A percentile compares a stretch with the other conserved stretches of the same genome.
Conservation (phyloP, 345 rosid species). For the Eucalyptus curtisii region DNA sequence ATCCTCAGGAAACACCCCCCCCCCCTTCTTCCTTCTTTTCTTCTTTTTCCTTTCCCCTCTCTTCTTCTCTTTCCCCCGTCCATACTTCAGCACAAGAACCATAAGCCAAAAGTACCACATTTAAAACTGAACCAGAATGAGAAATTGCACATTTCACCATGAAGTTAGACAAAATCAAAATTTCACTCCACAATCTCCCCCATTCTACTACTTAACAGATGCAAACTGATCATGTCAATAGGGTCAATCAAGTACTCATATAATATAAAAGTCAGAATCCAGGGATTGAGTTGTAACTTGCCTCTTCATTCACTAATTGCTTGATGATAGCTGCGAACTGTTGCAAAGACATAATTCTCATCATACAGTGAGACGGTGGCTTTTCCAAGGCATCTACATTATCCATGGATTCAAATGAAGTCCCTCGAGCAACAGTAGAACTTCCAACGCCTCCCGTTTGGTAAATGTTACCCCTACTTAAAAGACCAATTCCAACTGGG, state of each 20-base stretch:
- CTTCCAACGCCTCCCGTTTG: conserved; percentile 50
- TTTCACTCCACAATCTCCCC: not conserved
- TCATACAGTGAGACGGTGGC: conserved; percentile 58
- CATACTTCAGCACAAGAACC: not conserved
- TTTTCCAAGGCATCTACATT: conserved; percentile 58
- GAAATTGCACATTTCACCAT: not conserved
- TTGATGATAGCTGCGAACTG: conserved; percentile 61
- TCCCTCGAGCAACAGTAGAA: conserved; percentile 57
- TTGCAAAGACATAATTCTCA: conserved; percentile 71
- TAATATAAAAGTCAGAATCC: not conserved
- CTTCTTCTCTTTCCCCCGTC: not conserved
- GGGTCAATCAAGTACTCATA: not conserved
- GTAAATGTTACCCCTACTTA: conserved; percentile 13
- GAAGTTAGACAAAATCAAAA: not conserved
- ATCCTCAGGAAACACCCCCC: not conserved
- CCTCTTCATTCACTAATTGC: conserved; percentile 66
- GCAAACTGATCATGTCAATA: not conserved
- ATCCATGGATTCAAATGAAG: conserved; percentile 77
- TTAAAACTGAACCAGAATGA: not conserved
- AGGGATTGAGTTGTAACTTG: not conserved
- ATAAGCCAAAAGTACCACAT: not conserved
- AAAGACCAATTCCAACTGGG: conserved; percentile 56
- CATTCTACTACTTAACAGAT: not conserved
- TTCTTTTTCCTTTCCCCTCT: too few relatives aligned
- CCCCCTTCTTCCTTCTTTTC: not conserved